Evolutionary conservation across 2,329 filamentous ascomycete genomes (phyloP).

Genomic region (Sporothrix dimorphospora): DNA sequence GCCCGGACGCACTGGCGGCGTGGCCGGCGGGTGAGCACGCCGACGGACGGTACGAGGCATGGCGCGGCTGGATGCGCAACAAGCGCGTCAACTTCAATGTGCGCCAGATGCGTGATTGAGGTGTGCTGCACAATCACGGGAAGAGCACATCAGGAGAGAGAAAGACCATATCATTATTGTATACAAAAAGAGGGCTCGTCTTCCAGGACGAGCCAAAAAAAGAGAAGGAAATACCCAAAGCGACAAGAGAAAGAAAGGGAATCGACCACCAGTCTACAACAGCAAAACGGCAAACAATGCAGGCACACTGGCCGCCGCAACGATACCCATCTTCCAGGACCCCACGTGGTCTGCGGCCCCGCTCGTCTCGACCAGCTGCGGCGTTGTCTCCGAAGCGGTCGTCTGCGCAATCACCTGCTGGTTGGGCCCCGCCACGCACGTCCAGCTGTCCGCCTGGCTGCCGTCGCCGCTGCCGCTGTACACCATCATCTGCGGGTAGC

Average conservation of each 20-base stretch:
- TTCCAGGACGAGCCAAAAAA: background rate
- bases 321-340: background rate
- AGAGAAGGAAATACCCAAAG: background rate
- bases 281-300: background rate
- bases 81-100: constrained; percentile 94
- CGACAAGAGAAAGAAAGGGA: background rate
- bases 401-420: background rate
- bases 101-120: constrained; percentile 74
- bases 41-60: constrained; percentile 62
- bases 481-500: constrained; percentile 29
- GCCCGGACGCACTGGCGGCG: constrained; percentile 70
- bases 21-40: constrained; percentile 65
- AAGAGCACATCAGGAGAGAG: too few species aligned
- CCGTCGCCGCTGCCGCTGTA: constrained; percentile 27
- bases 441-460: constrained; percentile 28
- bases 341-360: background rate
- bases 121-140: too few species aligned
- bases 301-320: background rate
- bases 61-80: constrained; percentile 84
- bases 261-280: background rate
- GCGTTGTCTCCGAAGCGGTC: background rate
- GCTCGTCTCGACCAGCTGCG: background rate
- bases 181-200: background rate
- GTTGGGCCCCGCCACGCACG: constrained; percentile 5
- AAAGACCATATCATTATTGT: background rate